These are phyloP conservation scores for Solanum sejunctum DNA, from an alignment of 257 asterid species.

Conservation along the genomic window DNA sequence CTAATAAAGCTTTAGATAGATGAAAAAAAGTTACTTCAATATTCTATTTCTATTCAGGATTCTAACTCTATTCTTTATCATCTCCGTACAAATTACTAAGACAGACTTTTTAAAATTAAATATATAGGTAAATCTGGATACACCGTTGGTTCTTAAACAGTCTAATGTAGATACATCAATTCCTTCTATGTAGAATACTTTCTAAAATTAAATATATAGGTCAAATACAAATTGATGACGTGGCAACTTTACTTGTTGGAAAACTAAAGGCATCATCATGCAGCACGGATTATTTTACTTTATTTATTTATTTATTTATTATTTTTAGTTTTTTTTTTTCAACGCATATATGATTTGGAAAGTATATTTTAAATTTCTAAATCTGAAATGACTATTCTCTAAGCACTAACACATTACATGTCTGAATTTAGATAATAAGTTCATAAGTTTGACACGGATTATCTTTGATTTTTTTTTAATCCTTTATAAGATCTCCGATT, in stretches of 20 bases:
- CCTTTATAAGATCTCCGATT: neutral
- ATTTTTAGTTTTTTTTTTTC: neutral
- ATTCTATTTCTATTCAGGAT: neutral
- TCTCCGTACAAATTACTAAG: neutral
- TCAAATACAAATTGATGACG: too few species aligned
- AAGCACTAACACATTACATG: neutral
- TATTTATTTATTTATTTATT: neutral
- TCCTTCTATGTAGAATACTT: neutral
- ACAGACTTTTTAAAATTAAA: neutral
- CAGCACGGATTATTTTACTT: neutral
- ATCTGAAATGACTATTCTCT: neutral
- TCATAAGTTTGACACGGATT: neutral
- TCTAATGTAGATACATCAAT: neutral
- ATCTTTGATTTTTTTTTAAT: neutral
- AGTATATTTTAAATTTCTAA: neutral
- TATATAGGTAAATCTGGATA: neutral
- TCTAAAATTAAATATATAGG: too few species aligned
- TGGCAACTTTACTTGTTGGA: neutral
- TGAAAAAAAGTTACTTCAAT: neutral
- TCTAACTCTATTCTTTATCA: neutral
- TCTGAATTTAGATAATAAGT: neutral
- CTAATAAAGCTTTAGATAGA: neutral
- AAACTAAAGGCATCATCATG: neutral
- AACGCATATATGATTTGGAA: neutral
- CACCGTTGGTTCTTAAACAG: neutral